Evolutionary conservation across 495 filamentous ascomycete genomes (phyloP).

Genomic region (Penicillium angulare): DNA sequence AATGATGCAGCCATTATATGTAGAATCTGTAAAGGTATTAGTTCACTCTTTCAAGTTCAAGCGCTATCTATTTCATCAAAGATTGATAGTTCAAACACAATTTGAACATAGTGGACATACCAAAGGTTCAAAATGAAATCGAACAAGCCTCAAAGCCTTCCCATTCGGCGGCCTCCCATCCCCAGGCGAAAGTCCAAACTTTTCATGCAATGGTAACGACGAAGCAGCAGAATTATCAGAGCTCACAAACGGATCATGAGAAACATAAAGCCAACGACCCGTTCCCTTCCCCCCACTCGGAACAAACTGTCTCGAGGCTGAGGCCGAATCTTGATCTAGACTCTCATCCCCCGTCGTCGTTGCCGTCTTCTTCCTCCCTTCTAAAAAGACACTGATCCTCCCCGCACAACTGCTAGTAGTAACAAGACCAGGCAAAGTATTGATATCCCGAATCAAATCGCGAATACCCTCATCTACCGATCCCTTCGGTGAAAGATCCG

Average conservation of each 20-base stretch:
- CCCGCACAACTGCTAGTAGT: slow-evolving; percentile 93
- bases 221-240: slow-evolving; percentile 1
- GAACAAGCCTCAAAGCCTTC: slow-evolving; percentile 58
- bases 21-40: slow-evolving; percentile 61
- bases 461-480: slow-evolving; percentile 74
- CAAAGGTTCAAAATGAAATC: slow-evolving; percentile 95
- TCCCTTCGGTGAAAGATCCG: slow-evolving; percentile 82
- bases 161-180: slow-evolving; percentile 28
- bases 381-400: slow-evolving; percentile 78
- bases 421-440: slow-evolving; percentile 67
- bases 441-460: slow-evolving; percentile 73
- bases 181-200: slow-evolving; percentile 35
- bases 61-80: too few species aligned
- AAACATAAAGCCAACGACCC: slow-evolving; percentile 83
- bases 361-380: slow-evolving; percentile 58
- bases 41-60: too few species aligned
- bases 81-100: too few species aligned
- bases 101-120: too few species aligned
- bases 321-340: slow-evolving; percentile 2
- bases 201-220: slow-evolving; percentile 18
- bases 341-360: slow-evolving; percentile 7
- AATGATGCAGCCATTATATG: slow-evolving; percentile 77
- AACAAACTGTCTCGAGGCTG: slow-evolving; percentile 42
- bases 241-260: slow-evolving; percentile 64
- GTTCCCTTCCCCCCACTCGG: slow-evolving; percentile 78